These are phyloP conservation scores for Sporothrix mexicana DNA, from an alignment of 2,329 filamentous ascomycete species.

Conservation along the genomic window DNA sequence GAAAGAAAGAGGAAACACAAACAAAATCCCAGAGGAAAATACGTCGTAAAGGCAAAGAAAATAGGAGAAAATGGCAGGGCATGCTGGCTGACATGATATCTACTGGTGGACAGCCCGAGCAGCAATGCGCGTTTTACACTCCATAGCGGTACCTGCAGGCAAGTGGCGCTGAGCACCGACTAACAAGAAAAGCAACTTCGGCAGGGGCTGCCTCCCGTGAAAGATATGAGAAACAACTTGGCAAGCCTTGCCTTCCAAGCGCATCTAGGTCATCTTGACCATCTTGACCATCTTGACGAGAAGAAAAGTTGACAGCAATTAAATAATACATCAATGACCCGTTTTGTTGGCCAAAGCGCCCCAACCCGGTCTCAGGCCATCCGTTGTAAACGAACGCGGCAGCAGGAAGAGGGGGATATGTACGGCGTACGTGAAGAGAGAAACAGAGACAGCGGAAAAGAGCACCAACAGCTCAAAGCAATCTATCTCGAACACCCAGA, in stretches of 20 bases:
- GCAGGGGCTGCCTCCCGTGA: conserved; percentile 5
- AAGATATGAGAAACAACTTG: neutral
- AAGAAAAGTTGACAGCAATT: neutral
- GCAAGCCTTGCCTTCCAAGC: too few species aligned
- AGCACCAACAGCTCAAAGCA: conserved; percentile 1
- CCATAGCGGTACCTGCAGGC: neutral
- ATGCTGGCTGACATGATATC: neutral
- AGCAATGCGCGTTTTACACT: neutral
- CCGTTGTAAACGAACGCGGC: conserved; percentile 33
- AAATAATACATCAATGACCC: conserved; percentile 14
- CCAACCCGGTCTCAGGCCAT: conserved; percentile 32
- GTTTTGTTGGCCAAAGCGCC: conserved; percentile 33
- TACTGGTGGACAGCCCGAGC: too few species aligned
- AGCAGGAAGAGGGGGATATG: conserved; percentile 6
- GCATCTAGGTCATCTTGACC: neutral
- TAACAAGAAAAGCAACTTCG: neutral
- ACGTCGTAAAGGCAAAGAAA: neutral
- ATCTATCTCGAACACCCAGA: conserved; percentile 29
- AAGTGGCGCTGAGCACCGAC: conserved; percentile 16
- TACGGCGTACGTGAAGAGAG: neutral
- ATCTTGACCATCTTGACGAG: neutral
- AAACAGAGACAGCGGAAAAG: neutral
- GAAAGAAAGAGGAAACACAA: neutral
- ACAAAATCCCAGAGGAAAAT: neutral
- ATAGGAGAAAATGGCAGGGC: neutral